Evolutionary conservation across 768 basidiomycete genomes (phyloP).

Genomic region (Gautieria morchelliformis): DNA sequence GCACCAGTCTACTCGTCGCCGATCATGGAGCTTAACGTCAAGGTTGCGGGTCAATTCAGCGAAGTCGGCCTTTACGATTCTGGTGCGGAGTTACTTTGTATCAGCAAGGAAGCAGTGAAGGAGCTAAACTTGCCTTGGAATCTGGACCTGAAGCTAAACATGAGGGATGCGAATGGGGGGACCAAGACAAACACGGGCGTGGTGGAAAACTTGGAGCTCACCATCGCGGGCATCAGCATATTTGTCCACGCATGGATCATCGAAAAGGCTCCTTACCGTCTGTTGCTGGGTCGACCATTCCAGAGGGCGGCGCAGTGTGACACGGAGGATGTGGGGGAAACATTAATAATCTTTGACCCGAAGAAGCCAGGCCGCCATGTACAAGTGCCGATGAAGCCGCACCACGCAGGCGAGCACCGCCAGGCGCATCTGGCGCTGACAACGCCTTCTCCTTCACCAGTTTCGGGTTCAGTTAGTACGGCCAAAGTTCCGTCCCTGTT

Average conservation of each 20-base stretch:
- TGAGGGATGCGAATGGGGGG: constrained; percentile 1
- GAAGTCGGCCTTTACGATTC: neutral
- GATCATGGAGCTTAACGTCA: neutral
- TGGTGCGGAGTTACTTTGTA: neutral
- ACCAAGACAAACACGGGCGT: neutral
- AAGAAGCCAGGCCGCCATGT: neutral
- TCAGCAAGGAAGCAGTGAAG: neutral
- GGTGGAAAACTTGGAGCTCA: constrained; percentile 4
- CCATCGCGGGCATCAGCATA: neutral
- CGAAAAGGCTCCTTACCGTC: constrained; percentile 8
- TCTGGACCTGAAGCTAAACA: neutral
- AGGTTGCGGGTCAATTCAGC: neutral
- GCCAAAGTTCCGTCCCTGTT: too few relatives aligned
- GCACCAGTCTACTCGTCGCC: neutral
- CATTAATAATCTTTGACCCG: neutral
- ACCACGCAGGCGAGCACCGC: neutral
- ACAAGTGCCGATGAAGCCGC: neutral
- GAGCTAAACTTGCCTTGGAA: neutral
- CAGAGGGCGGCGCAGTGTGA: neutral
- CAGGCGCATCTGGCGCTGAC: neutral
- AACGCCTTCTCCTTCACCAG: too few relatives aligned
- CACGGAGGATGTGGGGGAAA: neutral
- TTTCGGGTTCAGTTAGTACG: too few relatives aligned
- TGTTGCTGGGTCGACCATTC: constrained; percentile 10
- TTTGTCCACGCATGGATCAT: constrained; percentile 9